Evolutionary conservation across 352 stramenopile genomes (phyloP), one percentile per base, ranked within the genome.

Genomic region (Globisporangium okanoganense): DNA sequence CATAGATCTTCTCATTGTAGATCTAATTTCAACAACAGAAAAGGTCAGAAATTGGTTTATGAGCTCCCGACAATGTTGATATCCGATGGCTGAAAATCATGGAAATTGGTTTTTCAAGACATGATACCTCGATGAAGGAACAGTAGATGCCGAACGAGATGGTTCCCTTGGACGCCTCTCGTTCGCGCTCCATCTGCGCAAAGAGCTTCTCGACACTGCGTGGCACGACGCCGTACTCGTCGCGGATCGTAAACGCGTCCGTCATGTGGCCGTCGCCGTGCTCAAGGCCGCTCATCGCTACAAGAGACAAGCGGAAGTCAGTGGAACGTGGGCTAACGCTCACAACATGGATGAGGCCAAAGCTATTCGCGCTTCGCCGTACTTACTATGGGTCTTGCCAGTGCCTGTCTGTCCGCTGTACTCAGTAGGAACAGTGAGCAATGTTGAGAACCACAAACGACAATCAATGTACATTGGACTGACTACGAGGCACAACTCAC

Each of bases 1-100:
- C 80, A 52, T 84, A 92, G 41, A 92, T 87, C 45, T 80, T 86
- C 47, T 92, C 83, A 54, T 90, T 90, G 72, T 87, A 86, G 33
- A 92, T 90, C 83, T 90, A 48, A 24, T 2, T 38, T 36, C 41
- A 25, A 13, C 18, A 35, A 14, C 13, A 62, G 2, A 24, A 27
- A 49, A 49, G 16, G n/a, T 1, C 6, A 49, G 43, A 49, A 49
- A 27, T 22, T 45, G 40, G 40, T 45, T 8, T 9, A 22, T 45
- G 40, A 45, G 36, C 18, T 16, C 16, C 2, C 40, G 40, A 45
- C 16, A 45, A 20, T 45, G 40, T 45, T 45, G 40, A 12, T 18
- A 45, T 33, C 29, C 3, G 3, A 33, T 33, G 29, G 3, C 29
- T 33, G 29, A 27, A 22, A 31, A 61, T 7, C 14, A 54, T 22